Evolutionary conservation across 2,329 filamentous ascomycete species (phyloP).

Genomic region (Claviceps maximensis): DNA sequence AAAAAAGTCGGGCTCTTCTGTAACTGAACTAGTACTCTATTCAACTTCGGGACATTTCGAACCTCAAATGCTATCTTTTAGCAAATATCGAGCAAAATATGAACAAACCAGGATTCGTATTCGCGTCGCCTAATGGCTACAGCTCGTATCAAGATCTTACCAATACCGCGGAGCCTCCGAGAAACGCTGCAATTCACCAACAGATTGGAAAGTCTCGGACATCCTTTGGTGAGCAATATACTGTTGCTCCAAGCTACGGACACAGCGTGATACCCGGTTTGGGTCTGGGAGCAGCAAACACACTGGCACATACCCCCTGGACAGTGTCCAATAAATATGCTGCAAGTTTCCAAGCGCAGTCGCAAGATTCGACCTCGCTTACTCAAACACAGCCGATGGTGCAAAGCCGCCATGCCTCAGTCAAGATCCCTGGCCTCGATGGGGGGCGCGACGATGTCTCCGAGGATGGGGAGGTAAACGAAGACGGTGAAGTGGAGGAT

Average conservation of each 20-base stretch:
- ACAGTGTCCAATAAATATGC: slow-evolving; percentile 5
- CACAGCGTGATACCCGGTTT: slow-evolving; percentile 21
- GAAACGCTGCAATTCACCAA: slow-evolving; percentile 6
- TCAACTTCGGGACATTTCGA: background rate
- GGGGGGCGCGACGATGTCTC: slow-evolving; percentile 10
- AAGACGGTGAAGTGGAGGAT: slow-evolving; percentile 46
- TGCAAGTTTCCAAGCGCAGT: background rate
- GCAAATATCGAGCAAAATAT: slow-evolving; percentile 11
- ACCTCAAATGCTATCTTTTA: background rate
- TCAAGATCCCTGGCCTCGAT: slow-evolving; percentile 4
- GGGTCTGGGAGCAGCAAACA: slow-evolving; percentile 15
- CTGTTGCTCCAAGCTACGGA: slow-evolving; percentile 11
- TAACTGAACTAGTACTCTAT: too few species aligned
- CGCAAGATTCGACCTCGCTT: background rate
- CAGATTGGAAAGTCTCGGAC: background rate
- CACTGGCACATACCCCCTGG: slow-evolving; percentile 9
- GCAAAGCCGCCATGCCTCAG: background rate
- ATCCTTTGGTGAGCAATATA: slow-evolving; percentile 8
- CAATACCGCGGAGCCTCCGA: slow-evolving; percentile 9
- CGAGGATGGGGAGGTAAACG: slow-evolving; percentile 69
- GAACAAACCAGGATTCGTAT: slow-evolving; percentile 17
- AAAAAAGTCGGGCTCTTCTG: background rate
- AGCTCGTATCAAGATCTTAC: slow-evolving; percentile 11
- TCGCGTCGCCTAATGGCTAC: slow-evolving; percentile 12
- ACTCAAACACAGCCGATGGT: background rate